phyloP scores from a whole-genome alignment of 2,329 filamentous ascomycete genomes.

The Diaporthe humulicola region DNA sequence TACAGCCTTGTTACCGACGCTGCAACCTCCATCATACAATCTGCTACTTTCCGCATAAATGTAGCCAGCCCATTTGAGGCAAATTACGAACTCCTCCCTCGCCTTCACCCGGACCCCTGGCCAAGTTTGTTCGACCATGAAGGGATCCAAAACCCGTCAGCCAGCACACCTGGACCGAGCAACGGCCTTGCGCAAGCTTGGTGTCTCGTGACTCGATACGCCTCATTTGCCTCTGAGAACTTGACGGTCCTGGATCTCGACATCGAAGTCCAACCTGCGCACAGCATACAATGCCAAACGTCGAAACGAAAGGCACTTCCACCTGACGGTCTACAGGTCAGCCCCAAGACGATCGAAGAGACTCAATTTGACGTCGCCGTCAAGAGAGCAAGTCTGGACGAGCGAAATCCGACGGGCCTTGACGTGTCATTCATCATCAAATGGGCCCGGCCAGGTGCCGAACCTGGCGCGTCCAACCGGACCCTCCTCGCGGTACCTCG shows the following conservation, averaged over 20 bases:
- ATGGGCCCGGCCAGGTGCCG: constrained; percentile 74
- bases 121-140: constrained; percentile 85
- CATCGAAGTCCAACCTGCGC: constrained; percentile 60
- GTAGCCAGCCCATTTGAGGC: constrained; percentile 91
- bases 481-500: constrained; percentile 83
- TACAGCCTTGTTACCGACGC: constrained; percentile 86
- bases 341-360: constrained; percentile 78
- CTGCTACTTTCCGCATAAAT: constrained; percentile 75
- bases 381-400: constrained; percentile 84
- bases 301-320: constrained; percentile 55
- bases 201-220: constrained; percentile 79
- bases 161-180: constrained; percentile 13
- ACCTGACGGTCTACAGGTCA: constrained; percentile 63
- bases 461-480: constrained; percentile 62
- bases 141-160: constrained; percentile 52
- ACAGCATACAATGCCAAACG: constrained; percentile 71
- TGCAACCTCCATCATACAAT: constrained; percentile 85
- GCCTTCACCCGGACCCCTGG: constrained; percentile 84
- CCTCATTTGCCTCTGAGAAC: constrained; percentile 83
- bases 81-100: constrained; percentile 87
- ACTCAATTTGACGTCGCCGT: constrained; percentile 80
- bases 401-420: constrained; percentile 80
- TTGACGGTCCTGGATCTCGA: constrained; percentile 74
- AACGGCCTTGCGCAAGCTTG: constrained; percentile 84
- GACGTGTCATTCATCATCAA: constrained; percentile 81